phyloP scores from a whole-genome alignment of 805 yeast species.

The Ogataea henricii region DNA sequence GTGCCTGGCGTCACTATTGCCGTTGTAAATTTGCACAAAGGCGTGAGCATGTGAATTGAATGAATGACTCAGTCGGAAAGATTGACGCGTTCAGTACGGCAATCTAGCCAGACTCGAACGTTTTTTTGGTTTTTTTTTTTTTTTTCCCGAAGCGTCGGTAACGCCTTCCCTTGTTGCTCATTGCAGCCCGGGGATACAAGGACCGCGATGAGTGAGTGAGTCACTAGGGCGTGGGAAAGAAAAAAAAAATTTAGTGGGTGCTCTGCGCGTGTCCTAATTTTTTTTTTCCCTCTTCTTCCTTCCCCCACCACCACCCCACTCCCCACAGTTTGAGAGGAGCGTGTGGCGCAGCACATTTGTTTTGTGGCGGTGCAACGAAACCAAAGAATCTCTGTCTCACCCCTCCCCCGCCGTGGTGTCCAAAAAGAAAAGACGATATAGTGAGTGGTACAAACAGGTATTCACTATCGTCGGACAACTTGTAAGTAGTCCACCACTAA shows the following conservation, averaged over 20 bases:
- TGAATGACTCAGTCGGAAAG: not conserved
- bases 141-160: not conserved
- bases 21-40: not conserved
- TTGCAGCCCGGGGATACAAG: not conserved
- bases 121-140: not conserved
- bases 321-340: not conserved
- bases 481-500: not conserved
- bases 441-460: not conserved
- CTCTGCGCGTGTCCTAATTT: too few relatives aligned
- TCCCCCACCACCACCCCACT: not conserved
- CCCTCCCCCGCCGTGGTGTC: not conserved
- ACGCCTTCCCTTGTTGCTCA: not conserved
- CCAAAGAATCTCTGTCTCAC: too few relatives aligned
- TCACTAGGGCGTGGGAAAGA: too few relatives aligned
- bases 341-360: not conserved
- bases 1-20: not conserved
- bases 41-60: not conserved
- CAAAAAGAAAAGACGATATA: not conserved
- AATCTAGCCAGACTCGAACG: not conserved
- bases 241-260: too few relatives aligned
- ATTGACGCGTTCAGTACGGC: not conserved
- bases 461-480: not conserved
- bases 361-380: too few relatives aligned
- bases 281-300: not conserved
- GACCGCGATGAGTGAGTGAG: not conserved